Base-by-base conservation (phyloP, 2,329 filamentous ascomycete genomes). In the Calonectria multiphialidica region DNA sequence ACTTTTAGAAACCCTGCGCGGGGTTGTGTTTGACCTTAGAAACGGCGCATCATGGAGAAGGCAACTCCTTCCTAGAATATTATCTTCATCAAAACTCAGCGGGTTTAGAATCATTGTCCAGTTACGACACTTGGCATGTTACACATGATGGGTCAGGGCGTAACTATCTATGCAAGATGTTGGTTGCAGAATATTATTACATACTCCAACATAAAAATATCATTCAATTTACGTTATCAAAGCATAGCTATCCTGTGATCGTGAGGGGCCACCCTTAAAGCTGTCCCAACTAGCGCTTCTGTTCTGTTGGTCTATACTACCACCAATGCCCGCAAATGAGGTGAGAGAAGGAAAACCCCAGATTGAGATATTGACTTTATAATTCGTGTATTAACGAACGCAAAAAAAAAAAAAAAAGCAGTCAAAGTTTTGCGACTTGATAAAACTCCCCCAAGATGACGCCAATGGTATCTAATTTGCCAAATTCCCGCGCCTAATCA, bases 61-160 rank as follows among this genome's bases (percentile, higher is more conserved):
- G 63, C 55, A 45, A 45, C 28, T 47, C 45, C 45, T 71, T 62
- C 44, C 55, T 68, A 57, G 57, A 64, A 64, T 35, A 47, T 62
- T 35, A 40, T 49, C 21, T 67, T 67, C 64, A 57, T 49, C 44
- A 53, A 47, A 47, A 71, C 64, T 66, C 37, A 57, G 49, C 64
- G 64, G 47, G 69, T 59, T 55, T 71, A 64, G 69, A 71, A 53
- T 50, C 55, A 49, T 16, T 57, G 57, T 67, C 69, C 33, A 71
- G 64, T 71, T 68, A 71, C 33, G 68, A 66, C 64, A 64, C 57
- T 71, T 71, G 64, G 50, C 64, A 67, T 71, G 63, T 45, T 62
- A 55, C 37, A 49, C 63, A 67, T 68, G 69, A 67, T 64, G 66
- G 37, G 49, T 40, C 44, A 55, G 59, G 45, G 53, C 44, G 63